Conservation (phyloP, 305 asterid genomes). For the Rubia tinctorum region DNA sequence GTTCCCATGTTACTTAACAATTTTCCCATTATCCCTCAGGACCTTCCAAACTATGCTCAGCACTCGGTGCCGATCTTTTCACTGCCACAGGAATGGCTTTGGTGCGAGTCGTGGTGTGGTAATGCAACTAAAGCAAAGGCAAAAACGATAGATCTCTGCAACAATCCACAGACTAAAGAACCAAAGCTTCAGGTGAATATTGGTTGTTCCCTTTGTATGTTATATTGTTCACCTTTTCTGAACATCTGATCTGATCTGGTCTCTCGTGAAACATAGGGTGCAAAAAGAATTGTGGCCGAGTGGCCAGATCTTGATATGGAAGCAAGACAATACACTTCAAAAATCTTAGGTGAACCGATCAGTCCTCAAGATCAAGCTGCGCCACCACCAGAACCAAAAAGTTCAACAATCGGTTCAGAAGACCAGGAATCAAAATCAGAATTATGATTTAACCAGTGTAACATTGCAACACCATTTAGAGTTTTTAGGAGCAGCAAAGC, state of each 20-base stretch:
- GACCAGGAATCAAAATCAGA: constrained; percentile 78
- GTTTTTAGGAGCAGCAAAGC: not conserved
- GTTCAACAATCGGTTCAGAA: constrained; percentile 27
- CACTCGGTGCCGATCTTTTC: constrained; percentile 95
- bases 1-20: constrained; percentile 16
- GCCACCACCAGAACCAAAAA: constrained; percentile 27
- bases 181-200: constrained; percentile 90
- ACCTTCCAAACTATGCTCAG: constrained; percentile 98
- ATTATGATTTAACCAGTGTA: constrained; percentile 38
- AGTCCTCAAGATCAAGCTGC: constrained; percentile 46
- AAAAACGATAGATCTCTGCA: constrained; percentile 98
- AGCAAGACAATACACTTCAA: constrained; percentile 80
- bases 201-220: not conserved
- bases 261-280: constrained; percentile 52
- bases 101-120: constrained; percentile 99
- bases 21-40: constrained; percentile 41
- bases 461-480: not conserved
- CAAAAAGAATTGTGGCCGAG: constrained; percentile 87
- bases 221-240: not conserved
- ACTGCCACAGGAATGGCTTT: constrained; percentile 98
- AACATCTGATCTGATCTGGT: constrained; percentile 1
- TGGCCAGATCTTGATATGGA: constrained; percentile 97
- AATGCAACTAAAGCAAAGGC: constrained; percentile 82
- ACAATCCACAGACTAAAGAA: constrained; percentile 99
- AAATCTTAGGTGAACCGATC: constrained; percentile 55